Conservation (phyloP, 1,284 basidiomycete species). For the Lentinula novae-zelandiae region DNA sequence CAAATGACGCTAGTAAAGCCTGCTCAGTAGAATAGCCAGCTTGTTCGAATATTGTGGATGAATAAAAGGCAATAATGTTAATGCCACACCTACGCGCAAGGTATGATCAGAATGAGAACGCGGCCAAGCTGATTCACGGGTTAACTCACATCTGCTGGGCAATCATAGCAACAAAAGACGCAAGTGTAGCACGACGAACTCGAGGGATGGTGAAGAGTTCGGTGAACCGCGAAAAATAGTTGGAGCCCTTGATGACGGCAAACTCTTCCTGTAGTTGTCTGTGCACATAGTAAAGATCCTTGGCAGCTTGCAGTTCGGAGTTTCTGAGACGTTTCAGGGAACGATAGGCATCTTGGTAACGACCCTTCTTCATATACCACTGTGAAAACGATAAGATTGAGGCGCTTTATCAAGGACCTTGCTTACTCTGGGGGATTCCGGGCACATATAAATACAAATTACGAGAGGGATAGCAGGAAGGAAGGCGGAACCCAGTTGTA, state of each 20-base stretch:
- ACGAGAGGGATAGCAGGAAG: constrained; percentile 48
- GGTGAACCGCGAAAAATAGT: constrained; percentile 43
- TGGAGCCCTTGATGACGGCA: constrained; percentile 43
- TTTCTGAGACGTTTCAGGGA: constrained; percentile 62
- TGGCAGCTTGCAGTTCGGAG: constrained; percentile 59
- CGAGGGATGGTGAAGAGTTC: constrained; percentile 69
- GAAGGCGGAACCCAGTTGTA: constrained; percentile 54
- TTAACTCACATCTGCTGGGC: constrained; percentile 54
- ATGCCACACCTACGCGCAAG: constrained; percentile 23
- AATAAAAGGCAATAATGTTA: constrained; percentile 65
- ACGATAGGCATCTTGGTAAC: constrained; percentile 52
- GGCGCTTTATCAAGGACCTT: neutral
- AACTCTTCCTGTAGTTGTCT: constrained; percentile 54
- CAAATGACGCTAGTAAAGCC: constrained; percentile 64
- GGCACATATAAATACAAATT: constrained; percentile 50
- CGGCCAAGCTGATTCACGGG: neutral
- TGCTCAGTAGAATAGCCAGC: constrained; percentile 47
- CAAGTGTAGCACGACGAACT: constrained; percentile 66
- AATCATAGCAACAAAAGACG: constrained; percentile 65
- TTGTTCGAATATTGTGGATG: constrained; percentile 60
- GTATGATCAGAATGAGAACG: neutral
- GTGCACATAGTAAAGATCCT: constrained; percentile 58
- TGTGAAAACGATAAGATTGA: constrained; percentile 40
- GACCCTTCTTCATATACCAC: constrained; percentile 68
- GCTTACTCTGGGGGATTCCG: constrained; percentile 22